Evolutionary conservation across 805 yeast genomes (phyloP), one percentile per base, ranked within the genome.

Genomic region (Yamadazyma takamatsuzukensis): DNA sequence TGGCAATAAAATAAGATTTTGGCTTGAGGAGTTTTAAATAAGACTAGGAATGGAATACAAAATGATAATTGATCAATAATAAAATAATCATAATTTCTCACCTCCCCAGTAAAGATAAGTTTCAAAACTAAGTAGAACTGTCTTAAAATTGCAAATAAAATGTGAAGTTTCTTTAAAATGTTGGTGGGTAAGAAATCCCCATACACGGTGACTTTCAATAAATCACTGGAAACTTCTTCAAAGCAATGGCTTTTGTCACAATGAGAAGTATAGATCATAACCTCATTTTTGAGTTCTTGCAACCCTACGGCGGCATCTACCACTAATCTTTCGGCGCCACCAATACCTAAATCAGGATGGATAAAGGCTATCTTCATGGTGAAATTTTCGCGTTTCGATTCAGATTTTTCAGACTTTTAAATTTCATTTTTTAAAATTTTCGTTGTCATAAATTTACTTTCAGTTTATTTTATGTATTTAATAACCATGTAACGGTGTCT

Each of bases 341-440:
- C 98, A 36, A 90, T 90, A 0, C 98, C 98, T 33, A 93, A 63
- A 60, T 93, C 98, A 0, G 98, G 98, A 53, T 93, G 98, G 4
- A 93, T 61, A 47, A 93, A 85, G 2, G 96, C 96, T 21, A 90
- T 71, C 39, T 68, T 77, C 70, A 36, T 46, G 23, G 18, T 21
- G 21, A 27, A 17, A 28, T 19, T 28, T 12, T 28, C 21, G 17
- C 23, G 21, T 12, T n/a, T 18, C 8, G 17, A 26, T 21, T 18
- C 29, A 21, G n/a, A n/a, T n/a, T n/a, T n/a, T n/a, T n/a, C n/a
- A n/a, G n/a, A n/a, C n/a, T n/a, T n/a, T n/a, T n/a, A n/a, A n/a
- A n/a, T n/a, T n/a, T n/a, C n/a, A n/a, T n/a, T n/a, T n/a, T n/a
- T n/a, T n/a, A n/a, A n/a, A n/a, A n/a, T n/a, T n/a, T n/a, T n/a